Evolutionary conservation across 176 grass and related monocot genomes (phyloP).

Genomic region (Alloteropsis semialata): DNA sequence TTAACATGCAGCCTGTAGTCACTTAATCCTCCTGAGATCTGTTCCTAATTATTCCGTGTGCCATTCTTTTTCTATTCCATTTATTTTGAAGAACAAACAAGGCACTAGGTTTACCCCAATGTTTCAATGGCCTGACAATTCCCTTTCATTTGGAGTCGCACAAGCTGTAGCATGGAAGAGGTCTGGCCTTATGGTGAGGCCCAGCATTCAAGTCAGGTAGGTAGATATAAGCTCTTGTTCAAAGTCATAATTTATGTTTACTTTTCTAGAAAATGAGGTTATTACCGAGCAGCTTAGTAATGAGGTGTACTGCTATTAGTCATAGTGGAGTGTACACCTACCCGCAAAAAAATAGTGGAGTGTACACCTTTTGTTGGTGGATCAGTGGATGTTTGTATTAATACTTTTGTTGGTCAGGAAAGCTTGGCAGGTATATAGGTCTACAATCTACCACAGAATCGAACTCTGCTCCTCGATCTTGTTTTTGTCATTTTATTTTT

Average conservation of each 20-base stretch:
- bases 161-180: slow-evolving; percentile 62
- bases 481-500: slow-evolving; percentile 4
- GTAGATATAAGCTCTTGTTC: slow-evolving; percentile 22
- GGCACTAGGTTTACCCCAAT: slow-evolving; percentile 61
- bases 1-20: background rate
- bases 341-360: no score
- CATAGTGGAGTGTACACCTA: background rate
- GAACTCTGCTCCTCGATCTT: background rate
- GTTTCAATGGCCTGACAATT: slow-evolving; percentile 74
- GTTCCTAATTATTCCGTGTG: slow-evolving; percentile 19
- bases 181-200: slow-evolving; percentile 61
- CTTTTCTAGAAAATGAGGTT: background rate
- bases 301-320: background rate
- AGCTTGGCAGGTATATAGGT: background rate
- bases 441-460: background rate
- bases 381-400: background rate
- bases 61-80: slow-evolving; percentile 20
- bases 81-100: slow-evolving; percentile 49
- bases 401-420: background rate
- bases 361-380: background rate
- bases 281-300: background rate
- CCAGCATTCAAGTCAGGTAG: slow-evolving; percentile 80
- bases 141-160: slow-evolving; percentile 63
- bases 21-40: slow-evolving; percentile 2
- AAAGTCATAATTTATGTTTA: background rate